These are phyloP conservation scores for Oryza officinalis DNA, from an alignment of 176 grass and related monocot genomes.

Conservation along the genomic window DNA sequence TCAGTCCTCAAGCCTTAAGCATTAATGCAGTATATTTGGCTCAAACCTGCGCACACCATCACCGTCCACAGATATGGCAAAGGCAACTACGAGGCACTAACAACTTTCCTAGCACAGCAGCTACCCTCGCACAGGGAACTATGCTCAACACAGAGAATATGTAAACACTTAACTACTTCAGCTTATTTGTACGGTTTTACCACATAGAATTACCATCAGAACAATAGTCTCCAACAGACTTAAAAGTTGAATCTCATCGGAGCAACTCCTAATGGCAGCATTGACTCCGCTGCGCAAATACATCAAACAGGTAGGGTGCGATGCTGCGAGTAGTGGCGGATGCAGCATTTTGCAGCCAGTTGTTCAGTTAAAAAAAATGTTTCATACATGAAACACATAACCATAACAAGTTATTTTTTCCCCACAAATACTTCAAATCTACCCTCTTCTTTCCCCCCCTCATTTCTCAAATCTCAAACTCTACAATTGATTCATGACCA, in stretches of 20 bases:
- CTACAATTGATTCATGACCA: background rate
- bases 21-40: background rate
- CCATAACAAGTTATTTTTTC: background rate
- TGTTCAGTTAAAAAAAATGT: background rate
- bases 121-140: background rate
- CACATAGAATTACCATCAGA: background rate
- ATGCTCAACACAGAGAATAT: background rate
- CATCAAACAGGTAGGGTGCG: background rate
- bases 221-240: too few relatives aligned
- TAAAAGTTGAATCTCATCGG: background rate
- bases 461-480: background rate
- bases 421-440: background rate
- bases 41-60: background rate
- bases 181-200: background rate
- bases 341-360: background rate
- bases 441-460: too few relatives aligned
- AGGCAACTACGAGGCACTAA: background rate
- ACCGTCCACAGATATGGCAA: constrained; percentile 7
- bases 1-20: background rate
- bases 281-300: background rate
- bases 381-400: background rate
- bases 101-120: background rate
- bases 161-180: background rate
- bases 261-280: background rate
- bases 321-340: background rate